These are phyloP conservation scores for Rhodotorula sp. DNA, from an alignment of 1,284 basidiomycete genomes.

Conservation along the genomic window DNA sequence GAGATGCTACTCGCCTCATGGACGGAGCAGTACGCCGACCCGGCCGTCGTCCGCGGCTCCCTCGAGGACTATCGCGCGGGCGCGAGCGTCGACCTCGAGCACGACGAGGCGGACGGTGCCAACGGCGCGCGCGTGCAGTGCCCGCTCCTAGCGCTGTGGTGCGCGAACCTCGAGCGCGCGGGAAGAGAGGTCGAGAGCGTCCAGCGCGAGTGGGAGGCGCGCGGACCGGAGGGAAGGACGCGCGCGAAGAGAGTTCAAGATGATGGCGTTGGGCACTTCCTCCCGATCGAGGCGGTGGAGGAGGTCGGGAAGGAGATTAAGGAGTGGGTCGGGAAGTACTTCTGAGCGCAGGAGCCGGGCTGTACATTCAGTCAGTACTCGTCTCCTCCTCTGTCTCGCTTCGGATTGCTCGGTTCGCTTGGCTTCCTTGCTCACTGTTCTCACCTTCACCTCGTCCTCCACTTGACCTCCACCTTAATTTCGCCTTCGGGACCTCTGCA, in stretches of 20 bases:
- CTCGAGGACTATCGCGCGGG: slow-evolving; percentile 21
- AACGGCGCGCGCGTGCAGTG: background rate
- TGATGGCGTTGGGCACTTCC: background rate
- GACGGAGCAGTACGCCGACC: slow-evolving; percentile 6
- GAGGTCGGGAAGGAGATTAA: background rate
- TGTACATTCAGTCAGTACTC: too few species aligned
- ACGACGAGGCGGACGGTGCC: slow-evolving; percentile 13
- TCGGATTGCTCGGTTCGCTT: too few species aligned
- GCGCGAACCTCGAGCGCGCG: background rate
- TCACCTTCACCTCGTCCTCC: too few species aligned
- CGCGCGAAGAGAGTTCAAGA: background rate
- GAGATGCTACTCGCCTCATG: background rate
- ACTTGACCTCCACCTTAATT: too few species aligned
- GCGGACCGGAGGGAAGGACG: background rate
- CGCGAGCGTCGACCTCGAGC: slow-evolving; percentile 12
- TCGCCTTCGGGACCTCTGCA: too few species aligned
- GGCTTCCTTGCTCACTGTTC: too few species aligned
- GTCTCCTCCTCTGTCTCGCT: too few species aligned
- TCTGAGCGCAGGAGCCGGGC: background rate
- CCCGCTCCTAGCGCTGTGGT: slow-evolving; percentile 12
- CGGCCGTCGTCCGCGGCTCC: background rate
- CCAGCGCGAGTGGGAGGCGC: background rate
- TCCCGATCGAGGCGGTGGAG: slow-evolving; percentile 4
- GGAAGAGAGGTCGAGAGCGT: background rate
- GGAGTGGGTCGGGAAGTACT: background rate